These are phyloP conservation scores for Coprinellus micaceus DNA, from an alignment of 768 basidiomycete species.

Conservation along the genomic window DNA sequence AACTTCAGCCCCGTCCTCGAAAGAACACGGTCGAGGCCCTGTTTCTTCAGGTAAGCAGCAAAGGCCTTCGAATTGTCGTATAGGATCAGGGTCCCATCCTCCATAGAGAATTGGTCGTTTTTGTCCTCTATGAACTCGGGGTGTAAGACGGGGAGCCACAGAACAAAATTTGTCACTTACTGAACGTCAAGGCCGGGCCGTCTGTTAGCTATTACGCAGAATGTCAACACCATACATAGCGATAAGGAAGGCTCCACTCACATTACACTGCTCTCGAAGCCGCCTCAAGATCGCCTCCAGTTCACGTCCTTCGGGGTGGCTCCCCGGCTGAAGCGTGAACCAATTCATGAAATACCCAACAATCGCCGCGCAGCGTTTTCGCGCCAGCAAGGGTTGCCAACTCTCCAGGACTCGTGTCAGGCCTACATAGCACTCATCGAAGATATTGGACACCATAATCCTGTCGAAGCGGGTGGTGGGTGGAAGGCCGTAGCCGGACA, in stretches of 20 bases:
- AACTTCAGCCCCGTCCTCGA: slow-evolving; percentile 18
- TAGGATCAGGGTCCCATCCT: slow-evolving; percentile 3
- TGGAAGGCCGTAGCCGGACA: slow-evolving; percentile 10
- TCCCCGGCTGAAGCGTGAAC: slow-evolving; percentile 17
- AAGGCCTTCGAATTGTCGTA: slow-evolving; percentile 33
- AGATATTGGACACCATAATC: slow-evolving; percentile 37
- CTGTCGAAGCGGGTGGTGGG: slow-evolving; percentile 33
- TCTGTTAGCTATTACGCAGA: neutral
- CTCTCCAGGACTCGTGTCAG: slow-evolving; percentile 22
- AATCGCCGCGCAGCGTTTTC: slow-evolving; percentile 25
- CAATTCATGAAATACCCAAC: slow-evolving; percentile 44
- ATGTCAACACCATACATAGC: neutral
- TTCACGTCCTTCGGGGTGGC: slow-evolving; percentile 3
- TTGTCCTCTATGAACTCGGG: neutral
- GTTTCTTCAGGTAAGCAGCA: slow-evolving; percentile 23
- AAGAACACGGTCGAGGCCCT: slow-evolving; percentile 15
- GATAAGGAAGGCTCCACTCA: neutral
- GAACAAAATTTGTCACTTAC: neutral
- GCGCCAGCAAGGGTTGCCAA: slow-evolving; percentile 33
- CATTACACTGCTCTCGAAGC: neutral
- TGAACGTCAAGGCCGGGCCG: neutral
- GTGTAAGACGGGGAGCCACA: neutral
- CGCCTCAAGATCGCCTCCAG: neutral
- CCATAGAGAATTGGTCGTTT: neutral
- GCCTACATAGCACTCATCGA: slow-evolving; percentile 36